Evolutionary conservation across 2,329 filamentous ascomycete species (phyloP), one percentile per base, ranked within the genome.

Genomic region (Plenodomus tracheiphilus): DNA sequence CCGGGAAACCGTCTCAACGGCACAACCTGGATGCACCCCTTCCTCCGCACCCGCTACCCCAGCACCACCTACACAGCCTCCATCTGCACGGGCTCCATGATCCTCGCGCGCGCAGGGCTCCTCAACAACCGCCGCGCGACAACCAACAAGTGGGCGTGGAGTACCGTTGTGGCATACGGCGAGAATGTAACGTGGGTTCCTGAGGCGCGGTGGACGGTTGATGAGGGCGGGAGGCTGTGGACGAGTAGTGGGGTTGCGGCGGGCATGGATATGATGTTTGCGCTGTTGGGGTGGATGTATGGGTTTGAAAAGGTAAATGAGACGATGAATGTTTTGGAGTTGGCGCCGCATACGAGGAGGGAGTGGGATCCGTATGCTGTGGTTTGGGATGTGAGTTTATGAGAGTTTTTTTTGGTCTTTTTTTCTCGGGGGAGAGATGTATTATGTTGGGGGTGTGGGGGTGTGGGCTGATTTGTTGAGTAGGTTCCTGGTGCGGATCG

Each of bases 51-150:
- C 4, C 81, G 75, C 54, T 77, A 80, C 0, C n/a, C 40, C 8
- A 9, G 46, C 2, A 65, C 85, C 13, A 66, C 79, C 47, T 79
- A 82, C 49, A 61, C 87, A 17, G 75, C 87, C 37, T 84, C 82
- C 0, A 77, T 88, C 2, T 88, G 85, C 66, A 87, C 82, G 0
- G 85, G 85, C 0, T 74, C 82, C 0, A 77, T 77, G 2, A 64
- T 84, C 3, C 78, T 80, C 0, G 85, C 84, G 0, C 69, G 72
- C 19, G 72, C 84, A 0, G 85, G 85, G 0, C 65, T 87, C 1
- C 64, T 88, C 15, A 77, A 85, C 46, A 80, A 81, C 0, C 74
- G 71, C 46, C 68, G 76, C 5, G 86, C 83, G 2, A 88, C 85
- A 2, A 85, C 83, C 8, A 88, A 87, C 61, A 88, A 88, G 68